These are phyloP conservation scores for Fraxinus pennsylvanica DNA, from an alignment of 257 asterid genomes.

Conservation along the genomic window DNA sequence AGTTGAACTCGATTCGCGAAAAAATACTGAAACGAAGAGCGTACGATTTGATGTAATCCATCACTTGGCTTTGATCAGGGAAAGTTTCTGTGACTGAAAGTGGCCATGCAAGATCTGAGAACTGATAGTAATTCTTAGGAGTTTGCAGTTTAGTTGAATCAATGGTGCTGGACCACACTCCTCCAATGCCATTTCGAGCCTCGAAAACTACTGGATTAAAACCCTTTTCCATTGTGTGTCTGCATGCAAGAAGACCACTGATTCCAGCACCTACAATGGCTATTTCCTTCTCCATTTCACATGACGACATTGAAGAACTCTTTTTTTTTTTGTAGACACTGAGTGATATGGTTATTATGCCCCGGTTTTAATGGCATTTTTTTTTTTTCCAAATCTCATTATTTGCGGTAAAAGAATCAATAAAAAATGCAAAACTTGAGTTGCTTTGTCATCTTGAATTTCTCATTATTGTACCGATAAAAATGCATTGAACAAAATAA, in stretches of 20 bases:
- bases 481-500: no score
- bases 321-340: background rate
- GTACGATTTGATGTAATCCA: constrained; percentile 49
- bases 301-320: constrained; percentile 12
- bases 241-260: constrained; percentile 72
- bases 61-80: constrained; percentile 52
- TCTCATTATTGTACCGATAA: no score
- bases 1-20: constrained; percentile 30
- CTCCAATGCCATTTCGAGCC: constrained; percentile 40
- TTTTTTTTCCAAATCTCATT: no score
- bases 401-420: no score
- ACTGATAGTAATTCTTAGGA: constrained; percentile 52
- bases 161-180: constrained; percentile 60
- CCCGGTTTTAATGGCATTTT: no score
- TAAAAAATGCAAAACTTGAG: no score
- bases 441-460: no score
- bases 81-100: constrained; percentile 34
- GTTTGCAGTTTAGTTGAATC: constrained; percentile 59
- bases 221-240: constrained; percentile 47
- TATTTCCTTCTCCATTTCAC: constrained; percentile 27
- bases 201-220: constrained; percentile 55
- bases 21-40: constrained; percentile 45
- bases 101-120: constrained; percentile 68
- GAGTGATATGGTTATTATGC: background rate
- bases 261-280: constrained; percentile 67